These are phyloP conservation scores for Cotoneaster glaucophyllus DNA, from an alignment of 306 rosid species.

Conservation along the genomic window DNA sequence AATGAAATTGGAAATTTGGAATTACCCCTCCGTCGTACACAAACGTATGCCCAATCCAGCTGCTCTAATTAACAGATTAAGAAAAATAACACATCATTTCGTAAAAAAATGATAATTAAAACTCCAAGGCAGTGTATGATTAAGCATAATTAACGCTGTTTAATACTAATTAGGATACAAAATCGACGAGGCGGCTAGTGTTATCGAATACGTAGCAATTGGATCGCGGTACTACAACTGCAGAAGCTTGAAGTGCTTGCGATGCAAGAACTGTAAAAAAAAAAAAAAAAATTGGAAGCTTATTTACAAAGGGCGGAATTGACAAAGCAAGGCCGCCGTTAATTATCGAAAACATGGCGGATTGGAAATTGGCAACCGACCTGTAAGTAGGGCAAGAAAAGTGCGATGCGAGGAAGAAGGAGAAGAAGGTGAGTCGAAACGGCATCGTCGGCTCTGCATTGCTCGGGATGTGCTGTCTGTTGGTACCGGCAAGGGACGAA, in stretches of 20 bases:
- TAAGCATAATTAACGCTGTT: neutral
- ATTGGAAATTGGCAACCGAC: neutral
- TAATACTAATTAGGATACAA: slow-evolving; percentile 54
- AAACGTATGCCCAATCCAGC: slow-evolving; percentile 67
- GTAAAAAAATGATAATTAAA: neutral
- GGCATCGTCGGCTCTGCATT: slow-evolving; percentile 17
- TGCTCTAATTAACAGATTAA: slow-evolving; percentile 54
- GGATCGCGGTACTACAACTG: slow-evolving; percentile 57
- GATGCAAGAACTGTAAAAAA: slow-evolving; percentile 40
- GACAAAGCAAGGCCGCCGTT: neutral
- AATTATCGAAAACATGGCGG: neutral
- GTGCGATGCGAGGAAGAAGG: neutral
- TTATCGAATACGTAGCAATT: slow-evolving; percentile 74
- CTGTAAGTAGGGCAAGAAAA: neutral
- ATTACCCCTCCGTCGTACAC: slow-evolving; percentile 72
- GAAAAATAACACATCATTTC: slow-evolving; percentile 21
- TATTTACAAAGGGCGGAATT: neutral
- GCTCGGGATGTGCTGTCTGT: neutral
- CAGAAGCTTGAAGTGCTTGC: slow-evolving; percentile 31
- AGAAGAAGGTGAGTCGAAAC: neutral
- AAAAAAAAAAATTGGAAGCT: neutral
- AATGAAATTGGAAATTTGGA: neutral
- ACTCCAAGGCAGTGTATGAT: neutral
- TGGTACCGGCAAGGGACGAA: neutral
- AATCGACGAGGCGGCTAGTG: slow-evolving; percentile 82